phyloP scores from a whole-genome alignment of 2,329 filamentous ascomycete species.

The Aspergillus pseudonomiae region DNA sequence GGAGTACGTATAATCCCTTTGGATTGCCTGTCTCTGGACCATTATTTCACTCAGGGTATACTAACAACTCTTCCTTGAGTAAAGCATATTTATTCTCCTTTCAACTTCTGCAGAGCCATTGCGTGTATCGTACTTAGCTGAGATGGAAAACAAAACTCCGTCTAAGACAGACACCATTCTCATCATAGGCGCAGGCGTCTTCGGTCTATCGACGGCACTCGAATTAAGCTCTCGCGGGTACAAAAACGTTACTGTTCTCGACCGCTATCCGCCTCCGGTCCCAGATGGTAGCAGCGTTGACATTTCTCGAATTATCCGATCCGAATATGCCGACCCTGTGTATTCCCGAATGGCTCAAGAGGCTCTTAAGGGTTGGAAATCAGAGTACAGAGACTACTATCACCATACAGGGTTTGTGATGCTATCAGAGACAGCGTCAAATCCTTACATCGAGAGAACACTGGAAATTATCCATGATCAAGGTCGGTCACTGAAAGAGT shows the following conservation, averaged over 20 bases:
- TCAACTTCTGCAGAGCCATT: background rate
- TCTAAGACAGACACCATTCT: constrained; percentile 54
- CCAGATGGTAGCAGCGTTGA: constrained; percentile 59
- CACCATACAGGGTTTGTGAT: constrained; percentile 34
- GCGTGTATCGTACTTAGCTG: background rate
- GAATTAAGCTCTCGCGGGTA: constrained; percentile 63
- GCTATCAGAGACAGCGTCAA: constrained; percentile 28
- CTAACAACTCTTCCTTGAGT: background rate
- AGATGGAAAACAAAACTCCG: background rate
- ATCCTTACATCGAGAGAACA: constrained; percentile 31
- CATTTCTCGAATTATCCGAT: constrained; percentile 60
- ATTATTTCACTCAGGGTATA: background rate
- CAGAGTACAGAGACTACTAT: constrained; percentile 41
- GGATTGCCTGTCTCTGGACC: background rate
- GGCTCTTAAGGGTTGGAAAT: constrained; percentile 68
- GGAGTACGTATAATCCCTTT: background rate
- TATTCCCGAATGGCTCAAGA: constrained; percentile 72
- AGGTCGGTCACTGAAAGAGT: constrained; percentile 42
- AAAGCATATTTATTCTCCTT: background rate
- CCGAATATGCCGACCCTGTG: constrained; percentile 76
- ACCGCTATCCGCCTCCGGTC: constrained; percentile 57
- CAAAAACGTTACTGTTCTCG: constrained; percentile 57
- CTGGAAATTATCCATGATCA: constrained; percentile 40
- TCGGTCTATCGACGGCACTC: constrained; percentile 67
- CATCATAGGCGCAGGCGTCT: constrained; percentile 70